These are phyloP conservation scores for Penicillium sp. DNA, from an alignment of 2,329 filamentous ascomycete species.

Conservation along the genomic window DNA sequence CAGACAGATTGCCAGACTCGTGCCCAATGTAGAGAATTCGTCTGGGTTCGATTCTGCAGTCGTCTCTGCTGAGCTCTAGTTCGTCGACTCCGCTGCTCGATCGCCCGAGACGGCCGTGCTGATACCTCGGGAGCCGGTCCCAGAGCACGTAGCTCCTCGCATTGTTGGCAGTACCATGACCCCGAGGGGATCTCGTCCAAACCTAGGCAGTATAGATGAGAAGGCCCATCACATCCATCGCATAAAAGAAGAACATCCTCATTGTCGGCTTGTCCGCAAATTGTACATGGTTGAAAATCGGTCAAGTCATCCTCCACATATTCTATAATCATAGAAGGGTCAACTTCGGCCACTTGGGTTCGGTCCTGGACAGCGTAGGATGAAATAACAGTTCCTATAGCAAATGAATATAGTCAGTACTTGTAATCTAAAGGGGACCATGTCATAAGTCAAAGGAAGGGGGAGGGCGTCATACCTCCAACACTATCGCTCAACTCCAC, in stretches of 20 bases:
- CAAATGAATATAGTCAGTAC: conserved; percentile 4
- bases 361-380: conserved; percentile 57
- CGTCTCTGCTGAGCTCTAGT: conserved; percentile 49
- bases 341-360: conserved; percentile 79
- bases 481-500: conserved; percentile 79
- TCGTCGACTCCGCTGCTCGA: conserved; percentile 50
- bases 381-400: conserved; percentile 56
- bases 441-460: conserved; percentile 10
- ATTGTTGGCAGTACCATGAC: conserved; percentile 90
- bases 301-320: conserved; percentile 64
- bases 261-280: conserved; percentile 78
- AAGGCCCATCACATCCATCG: conserved; percentile 84
- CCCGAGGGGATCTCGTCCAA: conserved; percentile 73
- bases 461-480: conserved; percentile 66
- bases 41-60: conserved; percentile 41
- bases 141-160: conserved; percentile 52
- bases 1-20: conserved; percentile 87
- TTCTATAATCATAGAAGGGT: conserved; percentile 68
- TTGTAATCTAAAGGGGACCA: conserved; percentile 7
- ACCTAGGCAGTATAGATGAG: conserved; percentile 89
- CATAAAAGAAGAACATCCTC: conserved; percentile 85
- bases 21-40: conserved; percentile 62
- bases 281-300: conserved; percentile 70
- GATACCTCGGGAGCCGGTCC: conserved; percentile 40
- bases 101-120: conserved; percentile 31